Evolutionary conservation across 805 yeast genomes (phyloP).

Genomic region (Kluyveromyces lactis): DNA sequence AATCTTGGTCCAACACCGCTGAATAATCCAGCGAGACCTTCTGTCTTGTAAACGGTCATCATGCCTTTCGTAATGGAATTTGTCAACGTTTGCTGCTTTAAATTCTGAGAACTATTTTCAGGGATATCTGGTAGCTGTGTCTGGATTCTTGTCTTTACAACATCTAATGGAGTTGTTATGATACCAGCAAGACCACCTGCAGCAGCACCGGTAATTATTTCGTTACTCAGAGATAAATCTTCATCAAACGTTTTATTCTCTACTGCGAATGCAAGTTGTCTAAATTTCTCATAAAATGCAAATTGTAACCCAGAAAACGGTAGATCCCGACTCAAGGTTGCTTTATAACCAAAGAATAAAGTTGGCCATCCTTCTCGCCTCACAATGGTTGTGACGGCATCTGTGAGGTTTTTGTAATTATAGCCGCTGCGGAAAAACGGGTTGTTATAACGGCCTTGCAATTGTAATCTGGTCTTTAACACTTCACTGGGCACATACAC

Average conservation of each 20-base stretch:
- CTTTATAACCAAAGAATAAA: slow-evolving; percentile 85
- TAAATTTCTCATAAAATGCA: slow-evolving; percentile 85
- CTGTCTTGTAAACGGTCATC: slow-evolving; percentile 50
- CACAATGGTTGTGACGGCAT: slow-evolving; percentile 62
- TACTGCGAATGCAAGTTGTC: slow-evolving; percentile 46
- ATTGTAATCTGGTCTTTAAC: slow-evolving; percentile 81
- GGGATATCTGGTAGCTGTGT: slow-evolving; percentile 52
- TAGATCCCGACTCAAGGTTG: slow-evolving; percentile 83
- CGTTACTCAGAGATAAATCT: slow-evolving; percentile 50
- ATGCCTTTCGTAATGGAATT: slow-evolving; percentile 46
- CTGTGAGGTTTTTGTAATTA: slow-evolving; percentile 65
- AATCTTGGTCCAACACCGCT: slow-evolving; percentile 95
- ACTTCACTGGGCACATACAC: slow-evolving; percentile 96
- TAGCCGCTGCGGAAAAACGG: slow-evolving; percentile 75
- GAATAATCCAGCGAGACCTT: slow-evolving; percentile 75
- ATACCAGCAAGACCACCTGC: slow-evolving; percentile 93
- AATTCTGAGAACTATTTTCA: slow-evolving; percentile 1
- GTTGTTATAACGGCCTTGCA: slow-evolving; percentile 84
- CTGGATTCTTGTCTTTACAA: slow-evolving; percentile 85
- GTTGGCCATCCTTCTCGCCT: slow-evolving; percentile 67
- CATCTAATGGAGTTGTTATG: slow-evolving; percentile 86
- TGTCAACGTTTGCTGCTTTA: slow-evolving; percentile 15
- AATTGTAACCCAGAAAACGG: slow-evolving; percentile 95
- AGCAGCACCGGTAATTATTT: slow-evolving; percentile 82
- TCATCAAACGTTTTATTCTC: slow-evolving; percentile 29